Base-by-base conservation (phyloP, 495 filamentous ascomycete species). In the Rusavskia elegans region DNA sequence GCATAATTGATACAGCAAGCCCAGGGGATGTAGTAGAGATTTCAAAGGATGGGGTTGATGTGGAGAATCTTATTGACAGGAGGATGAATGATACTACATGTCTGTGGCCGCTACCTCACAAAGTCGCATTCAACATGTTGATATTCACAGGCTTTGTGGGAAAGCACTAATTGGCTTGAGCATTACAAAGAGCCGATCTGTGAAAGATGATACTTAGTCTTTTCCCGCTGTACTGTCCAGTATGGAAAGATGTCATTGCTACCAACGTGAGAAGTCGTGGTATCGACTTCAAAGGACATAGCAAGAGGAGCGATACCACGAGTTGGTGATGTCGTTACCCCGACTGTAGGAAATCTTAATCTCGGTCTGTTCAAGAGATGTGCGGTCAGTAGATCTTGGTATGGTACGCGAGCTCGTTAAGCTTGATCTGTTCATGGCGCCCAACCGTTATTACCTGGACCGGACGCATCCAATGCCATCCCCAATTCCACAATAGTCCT, bases 401-500 rank as follows among this genome's bases (percentile, higher is more conserved):
- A 20, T 4, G 14, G 11, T 19, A 19, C 20, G n/a, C n/a, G n/a
- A 42, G 32, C 32, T 42, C 8, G 39, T 17, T 7, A 19, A 42
- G n/a, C 20, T 21, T 21, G 39, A 42, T 14, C 32, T 35, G 16
- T 42, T 42, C 39, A 17, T 42, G n/a, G 20, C 19, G 20, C 23
- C 23, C 23, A 46, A 21, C 23, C 44, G 21, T 45, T 11, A 23
- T 45, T 17, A 11, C 11, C 29, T 6, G 37, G 8, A 11, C 14
- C 51, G 49, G 53, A 20, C 44, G 30, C 27, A 51, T 54, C 50
- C 40, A 61, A 53, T 8, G 53, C 41, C 51, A 37, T 21, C 10
- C 59, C 59, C 21, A 62, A 40, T 32, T 59, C 57, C 42, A 57
- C 45, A 54, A 94, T 71, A 0, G 85, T 89, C 59, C 73, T 72